These are phyloP conservation scores for Apiospora hydei DNA, from an alignment of 2,329 filamentous ascomycete species.

Conservation along the genomic window DNA sequence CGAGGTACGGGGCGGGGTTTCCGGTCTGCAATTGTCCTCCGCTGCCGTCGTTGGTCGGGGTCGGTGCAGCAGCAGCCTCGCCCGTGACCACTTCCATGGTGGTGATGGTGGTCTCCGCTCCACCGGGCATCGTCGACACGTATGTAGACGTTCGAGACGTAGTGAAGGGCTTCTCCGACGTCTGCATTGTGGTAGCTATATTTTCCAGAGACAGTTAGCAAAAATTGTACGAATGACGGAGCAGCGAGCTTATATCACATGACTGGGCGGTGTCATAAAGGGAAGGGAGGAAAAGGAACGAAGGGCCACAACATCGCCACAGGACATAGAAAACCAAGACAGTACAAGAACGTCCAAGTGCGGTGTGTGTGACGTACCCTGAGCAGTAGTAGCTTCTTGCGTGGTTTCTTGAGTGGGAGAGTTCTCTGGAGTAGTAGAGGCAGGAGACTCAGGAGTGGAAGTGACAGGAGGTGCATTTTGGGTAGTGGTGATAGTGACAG, in stretches of 20 bases:
- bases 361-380: slow-evolving; percentile 25
- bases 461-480: slow-evolving; percentile 29
- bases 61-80: slow-evolving; percentile 31
- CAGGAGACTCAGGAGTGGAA: slow-evolving; percentile 27
- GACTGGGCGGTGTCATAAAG: neutral
- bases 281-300: neutral
- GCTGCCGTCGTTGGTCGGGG: slow-evolving; percentile 26
- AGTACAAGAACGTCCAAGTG: slow-evolving; percentile 20
- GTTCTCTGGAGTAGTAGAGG: slow-evolving; percentile 18
- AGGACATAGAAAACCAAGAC: slow-evolving; percentile 3
- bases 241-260: neutral
- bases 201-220: neutral
- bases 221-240: neutral
- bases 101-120: slow-evolving; percentile 41
- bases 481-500: slow-evolving; percentile 26
- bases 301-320: neutral
- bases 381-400: slow-evolving; percentile 25
- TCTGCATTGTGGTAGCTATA: neutral
- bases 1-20: slow-evolving; percentile 28
- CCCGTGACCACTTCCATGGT: slow-evolving; percentile 36
- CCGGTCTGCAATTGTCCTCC: slow-evolving; percentile 39
- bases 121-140: slow-evolving; percentile 40
- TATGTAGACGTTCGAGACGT: slow-evolving; percentile 38
- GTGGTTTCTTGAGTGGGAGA: slow-evolving; percentile 28
- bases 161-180: neutral